Evolutionary conservation across 495 filamentous ascomycete species (phyloP).

Genomic region (Daldinia vernicosa): DNA sequence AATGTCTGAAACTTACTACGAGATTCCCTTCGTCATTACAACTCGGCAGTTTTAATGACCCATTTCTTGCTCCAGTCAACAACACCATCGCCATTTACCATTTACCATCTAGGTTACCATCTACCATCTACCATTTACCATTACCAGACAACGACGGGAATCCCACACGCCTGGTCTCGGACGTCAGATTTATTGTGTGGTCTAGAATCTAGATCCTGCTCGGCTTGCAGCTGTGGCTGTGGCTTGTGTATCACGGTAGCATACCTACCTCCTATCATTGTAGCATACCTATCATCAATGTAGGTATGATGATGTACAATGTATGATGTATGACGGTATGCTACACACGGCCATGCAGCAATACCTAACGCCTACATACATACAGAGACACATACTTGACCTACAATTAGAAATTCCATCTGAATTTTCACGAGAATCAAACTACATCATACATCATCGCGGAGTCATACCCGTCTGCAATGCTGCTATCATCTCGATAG

Average conservation of each 20-base stretch:
- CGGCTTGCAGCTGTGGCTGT: conserved; percentile 18
- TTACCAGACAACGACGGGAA: conserved; percentile 3
- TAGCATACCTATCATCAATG: too few species aligned
- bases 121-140: conserved; percentile 3
- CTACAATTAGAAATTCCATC: conserved; percentile 14
- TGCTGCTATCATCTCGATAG: conserved; percentile 9
- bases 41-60: conserved; percentile 37
- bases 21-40: conserved; percentile 37
- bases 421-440: conserved; percentile 1
- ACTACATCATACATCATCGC: conserved; percentile 13
- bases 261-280: too few species aligned
- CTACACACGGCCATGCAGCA: conserved; percentile 20
- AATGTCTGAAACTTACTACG: conserved; percentile 27
- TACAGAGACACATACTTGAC: conserved; percentile 1
- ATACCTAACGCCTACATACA: background rate
- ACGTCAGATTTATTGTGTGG: conserved; percentile 26
- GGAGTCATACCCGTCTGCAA: conserved; percentile 8
- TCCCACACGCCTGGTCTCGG: conserved; percentile 29
- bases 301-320: background rate
- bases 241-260: background rate
- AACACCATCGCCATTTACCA: background rate
- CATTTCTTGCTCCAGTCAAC: conserved; percentile 5
- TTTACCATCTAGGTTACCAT: conserved; percentile 3
- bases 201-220: conserved; percentile 30
- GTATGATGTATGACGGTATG: conserved; percentile 3